phyloP scores from a whole-genome alignment of 2,329 filamentous ascomycete genomes.

The Neoarthrinium moseri region DNA sequence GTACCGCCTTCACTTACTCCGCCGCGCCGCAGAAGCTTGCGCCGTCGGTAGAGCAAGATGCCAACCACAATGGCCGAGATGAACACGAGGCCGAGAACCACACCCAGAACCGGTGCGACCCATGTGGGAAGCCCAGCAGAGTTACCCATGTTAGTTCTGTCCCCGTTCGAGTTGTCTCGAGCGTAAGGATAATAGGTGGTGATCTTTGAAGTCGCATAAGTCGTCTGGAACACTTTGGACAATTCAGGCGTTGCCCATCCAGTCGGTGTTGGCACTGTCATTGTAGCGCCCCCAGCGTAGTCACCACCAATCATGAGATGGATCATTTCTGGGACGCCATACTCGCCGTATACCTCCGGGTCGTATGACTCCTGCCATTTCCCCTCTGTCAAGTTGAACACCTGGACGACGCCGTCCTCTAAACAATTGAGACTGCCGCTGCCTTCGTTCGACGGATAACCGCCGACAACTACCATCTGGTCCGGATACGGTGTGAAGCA shows the following conservation, averaged over 20 bases:
- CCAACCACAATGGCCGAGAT: constrained; percentile 50
- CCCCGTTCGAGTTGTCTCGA: constrained; percentile 26
- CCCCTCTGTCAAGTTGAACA: constrained; percentile 72
- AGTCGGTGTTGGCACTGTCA: constrained; percentile 59
- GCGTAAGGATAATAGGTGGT: constrained; percentile 61
- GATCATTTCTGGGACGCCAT: constrained; percentile 66
- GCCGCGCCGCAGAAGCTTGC: constrained; percentile 38
- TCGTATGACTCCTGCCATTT: constrained; percentile 71
- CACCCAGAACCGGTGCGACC: constrained; percentile 61
- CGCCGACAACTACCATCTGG: constrained; percentile 78
- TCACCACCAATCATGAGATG: constrained; percentile 66
- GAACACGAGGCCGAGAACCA: constrained; percentile 58
- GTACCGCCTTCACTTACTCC: constrained; percentile 34
- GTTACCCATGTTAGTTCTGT: constrained; percentile 18
- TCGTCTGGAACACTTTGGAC: constrained; percentile 48
- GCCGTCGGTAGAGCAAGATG: constrained; percentile 52
- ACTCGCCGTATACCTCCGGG: constrained; percentile 61
- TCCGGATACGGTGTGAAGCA: constrained; percentile 75
- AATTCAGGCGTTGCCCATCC: constrained; percentile 53
- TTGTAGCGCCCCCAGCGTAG: constrained; percentile 65
- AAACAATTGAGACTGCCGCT: constrained; percentile 39
- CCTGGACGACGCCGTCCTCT: constrained; percentile 50
- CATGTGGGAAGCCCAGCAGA: constrained; percentile 47
- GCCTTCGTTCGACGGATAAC: constrained; percentile 45
- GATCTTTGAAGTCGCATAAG: constrained; percentile 58